phyloP scores from a whole-genome alignment of 140 eudicot genomes.

The Anethum foeniculum region DNA sequence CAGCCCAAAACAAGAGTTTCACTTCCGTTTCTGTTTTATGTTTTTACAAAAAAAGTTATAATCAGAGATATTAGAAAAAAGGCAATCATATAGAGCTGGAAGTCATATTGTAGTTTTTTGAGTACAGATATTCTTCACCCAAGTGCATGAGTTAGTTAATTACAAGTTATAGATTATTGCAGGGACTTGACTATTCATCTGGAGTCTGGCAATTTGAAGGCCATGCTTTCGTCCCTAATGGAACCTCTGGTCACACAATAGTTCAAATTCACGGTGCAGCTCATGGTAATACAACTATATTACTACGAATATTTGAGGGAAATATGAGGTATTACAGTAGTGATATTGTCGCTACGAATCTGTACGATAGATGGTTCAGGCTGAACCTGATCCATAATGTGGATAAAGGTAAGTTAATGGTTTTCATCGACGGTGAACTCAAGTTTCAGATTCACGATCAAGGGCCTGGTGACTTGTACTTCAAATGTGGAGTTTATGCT shows the following conservation, averaged over 20 bases:
- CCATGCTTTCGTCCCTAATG: conserved; percentile 29
- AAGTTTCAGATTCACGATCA: conserved; percentile 31
- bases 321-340: conserved; percentile 32
- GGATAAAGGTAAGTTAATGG: conserved; percentile 23
- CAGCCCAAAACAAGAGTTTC: too few relatives aligned
- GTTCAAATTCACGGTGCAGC: conserved; percentile 41
- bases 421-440: conserved; percentile 28
- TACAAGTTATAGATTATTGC: neutral
- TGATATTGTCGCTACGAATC: conserved; percentile 10
- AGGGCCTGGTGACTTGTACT: conserved; percentile 51
- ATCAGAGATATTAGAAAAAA: too few relatives aligned
- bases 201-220: conserved; percentile 46
- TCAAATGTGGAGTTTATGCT: conserved; percentile 56
- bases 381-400: conserved; percentile 31
- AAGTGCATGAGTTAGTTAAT: neutral
- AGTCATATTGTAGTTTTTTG: too few relatives aligned
- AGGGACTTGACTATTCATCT: conserved; percentile 34
- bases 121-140: neutral
- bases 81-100: too few relatives aligned
- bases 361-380: conserved; percentile 35
- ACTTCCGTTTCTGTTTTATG: too few relatives aligned
- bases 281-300: conserved; percentile 25
- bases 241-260: conserved; percentile 34
- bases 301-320: conserved; percentile 30
- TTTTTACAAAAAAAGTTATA: too few relatives aligned